Evolutionary conservation across 495 filamentous ascomycete species (phyloP).

Genomic region (Massariosphaeria phaeospora): DNA sequence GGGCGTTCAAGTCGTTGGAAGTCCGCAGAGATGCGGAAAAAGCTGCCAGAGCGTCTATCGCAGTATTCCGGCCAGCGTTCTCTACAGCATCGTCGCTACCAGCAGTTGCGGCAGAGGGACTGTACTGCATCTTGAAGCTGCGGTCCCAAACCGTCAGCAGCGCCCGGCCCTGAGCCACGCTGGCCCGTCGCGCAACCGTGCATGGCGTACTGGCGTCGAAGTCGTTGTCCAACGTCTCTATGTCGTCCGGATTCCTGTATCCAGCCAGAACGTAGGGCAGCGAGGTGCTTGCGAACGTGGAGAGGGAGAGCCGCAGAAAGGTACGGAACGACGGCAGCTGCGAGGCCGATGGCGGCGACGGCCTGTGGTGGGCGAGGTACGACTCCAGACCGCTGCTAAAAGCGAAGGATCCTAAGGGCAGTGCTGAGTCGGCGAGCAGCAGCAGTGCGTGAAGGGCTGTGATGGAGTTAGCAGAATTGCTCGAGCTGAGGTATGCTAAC

Average conservation of each 20-base stretch:
- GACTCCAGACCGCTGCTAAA: conserved; percentile 94
- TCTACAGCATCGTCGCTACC: not conserved
- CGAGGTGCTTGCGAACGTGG: conserved; percentile 69
- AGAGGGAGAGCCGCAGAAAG: conserved; percentile 75
- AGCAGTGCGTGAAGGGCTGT: conserved; percentile 67
- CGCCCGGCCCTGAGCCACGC: conserved; percentile 76
- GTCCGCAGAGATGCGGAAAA: conserved; percentile 28
- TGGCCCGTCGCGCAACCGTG: conserved; percentile 79
- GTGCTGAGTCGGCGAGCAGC: conserved; percentile 89
- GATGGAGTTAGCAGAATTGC: conserved; percentile 3
- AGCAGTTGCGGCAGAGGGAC: not conserved
- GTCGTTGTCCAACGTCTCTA: conserved; percentile 68
- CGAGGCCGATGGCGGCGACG: conserved; percentile 37
- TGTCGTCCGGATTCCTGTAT: conserved; percentile 54
- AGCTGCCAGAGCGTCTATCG: conserved; percentile 13
- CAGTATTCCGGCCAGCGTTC: not conserved
- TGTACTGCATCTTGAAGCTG: conserved; percentile 46
- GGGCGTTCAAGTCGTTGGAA: conserved; percentile 44
- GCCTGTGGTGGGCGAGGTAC: conserved; percentile 72
- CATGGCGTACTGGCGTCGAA: conserved; percentile 84
- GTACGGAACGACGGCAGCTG: conserved; percentile 52
- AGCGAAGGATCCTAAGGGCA: conserved; percentile 93
- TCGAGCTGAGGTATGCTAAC: not conserved
- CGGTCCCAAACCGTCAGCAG: conserved; percentile 87
- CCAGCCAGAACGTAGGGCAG: conserved; percentile 81